phyloP scores from a whole-genome alignment of 768 basidiomycete species.

The Pluteus cervinus region DNA sequence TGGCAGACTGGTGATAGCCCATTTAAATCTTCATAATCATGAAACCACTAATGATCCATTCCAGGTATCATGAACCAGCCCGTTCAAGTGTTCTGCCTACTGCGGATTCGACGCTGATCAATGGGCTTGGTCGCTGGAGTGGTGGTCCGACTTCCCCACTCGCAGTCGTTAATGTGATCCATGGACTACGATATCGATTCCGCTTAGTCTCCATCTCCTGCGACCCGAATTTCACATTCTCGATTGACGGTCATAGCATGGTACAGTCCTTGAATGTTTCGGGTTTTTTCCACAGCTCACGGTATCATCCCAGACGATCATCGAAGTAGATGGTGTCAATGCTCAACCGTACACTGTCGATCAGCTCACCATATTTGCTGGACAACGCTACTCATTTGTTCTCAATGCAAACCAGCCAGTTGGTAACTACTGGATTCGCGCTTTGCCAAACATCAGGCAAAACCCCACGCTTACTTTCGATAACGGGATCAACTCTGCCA shows the following conservation, averaged over 20 bases:
- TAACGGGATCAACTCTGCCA: conserved; percentile 47
- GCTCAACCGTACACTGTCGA: conserved; percentile 25
- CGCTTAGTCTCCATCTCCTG: conserved; percentile 42
- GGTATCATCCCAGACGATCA: conserved; percentile 19
- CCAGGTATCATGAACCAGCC: conserved; percentile 23
- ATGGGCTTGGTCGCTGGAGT: conserved; percentile 36
- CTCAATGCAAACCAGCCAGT: conserved; percentile 28
- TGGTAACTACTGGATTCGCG: conserved; percentile 40
- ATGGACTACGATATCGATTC: conserved; percentile 44
- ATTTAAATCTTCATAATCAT: not conserved
- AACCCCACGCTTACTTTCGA: conserved; percentile 10
- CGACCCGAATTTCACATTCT: conserved; percentile 33
- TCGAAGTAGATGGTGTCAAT: conserved; percentile 34
- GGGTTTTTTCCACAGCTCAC: not conserved
- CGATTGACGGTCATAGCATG: conserved; percentile 29
- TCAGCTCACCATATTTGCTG: conserved; percentile 33
- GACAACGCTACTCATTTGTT: conserved; percentile 41
- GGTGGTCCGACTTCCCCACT: conserved; percentile 27
- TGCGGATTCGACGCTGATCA: conserved; percentile 34
- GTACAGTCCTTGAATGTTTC: conserved; percentile 8
- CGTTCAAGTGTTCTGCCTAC: conserved; percentile 7
- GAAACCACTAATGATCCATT: not conserved
- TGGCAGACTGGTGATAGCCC: conserved; percentile 30
- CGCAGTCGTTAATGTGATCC: conserved; percentile 31
- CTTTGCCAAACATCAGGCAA: conserved; percentile 22